Evolutionary conservation across 169 alveolate genomes (phyloP), one percentile per base, ranked within the genome.

Genomic region (Eimeria sp.): DNA sequence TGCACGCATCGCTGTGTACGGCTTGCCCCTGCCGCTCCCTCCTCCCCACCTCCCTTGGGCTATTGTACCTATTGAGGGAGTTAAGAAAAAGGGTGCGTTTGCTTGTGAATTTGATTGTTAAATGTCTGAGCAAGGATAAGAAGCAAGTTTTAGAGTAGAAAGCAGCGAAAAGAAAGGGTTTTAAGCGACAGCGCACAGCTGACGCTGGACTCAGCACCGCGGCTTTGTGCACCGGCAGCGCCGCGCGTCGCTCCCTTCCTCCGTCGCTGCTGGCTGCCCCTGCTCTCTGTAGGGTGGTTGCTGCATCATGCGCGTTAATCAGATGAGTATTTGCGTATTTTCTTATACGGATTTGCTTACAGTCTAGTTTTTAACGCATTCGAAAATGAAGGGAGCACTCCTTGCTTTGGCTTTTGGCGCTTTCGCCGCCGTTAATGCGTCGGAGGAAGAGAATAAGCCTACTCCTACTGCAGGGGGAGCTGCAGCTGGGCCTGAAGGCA

Each of bases 201-300:
- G n/a, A 11, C 9, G 70, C 27, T 16, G 70, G 70, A 11, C 20
- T 7, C 70, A 61, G 70, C 70, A 61, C 70, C 70, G 9, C 70
- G 82, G 82, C 63, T 40, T 70, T 27, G 22, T 70, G 82, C 82
- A 70, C 82, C 82, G 27, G 82, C 11, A 70, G 82, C 51, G 82
- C 82, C 51, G 82, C 82, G 82, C 82, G 82, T 70, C 82, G 82
- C 82, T 70, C 82, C 49, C 51, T 40, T 70, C 82, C 82, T 70
- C 82, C 82, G 82, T 70, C 82, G 82, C 82, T 27, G 49, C 49
- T 20, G 43, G 40, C 27, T 70, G 51, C 82, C 82, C 47, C 82
- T 70, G 82, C 82, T 70, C 82, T 22, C 6, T 27, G 82, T 7
- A 5, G 82, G 6, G 82, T 40, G 82, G 82, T 30, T 30, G 51